Base-by-base conservation (phyloP, 768 basidiomycete genomes). In the Favolaschia claudopus region DNA sequence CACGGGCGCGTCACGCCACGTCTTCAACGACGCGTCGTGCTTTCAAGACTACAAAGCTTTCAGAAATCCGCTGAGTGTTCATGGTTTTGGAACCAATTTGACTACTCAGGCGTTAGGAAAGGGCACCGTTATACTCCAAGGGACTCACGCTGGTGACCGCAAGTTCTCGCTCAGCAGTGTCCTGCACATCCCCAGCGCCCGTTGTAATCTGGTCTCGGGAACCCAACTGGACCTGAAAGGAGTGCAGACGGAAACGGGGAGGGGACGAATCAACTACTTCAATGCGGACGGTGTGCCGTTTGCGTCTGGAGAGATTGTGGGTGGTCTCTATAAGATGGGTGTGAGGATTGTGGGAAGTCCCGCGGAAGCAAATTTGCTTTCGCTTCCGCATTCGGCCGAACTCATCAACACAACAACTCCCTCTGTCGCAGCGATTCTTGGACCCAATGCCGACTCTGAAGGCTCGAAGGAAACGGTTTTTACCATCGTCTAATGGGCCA, bases 1-100 rank as follows among this genome's bases (percentile, higher is more conserved):
- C 27, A 61, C 66, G 0, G 67, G 67, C 2, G 67, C 67, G 1
- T 48, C 62, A 4, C 47, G 50, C 0, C 66, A 67, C 24, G 58
- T 64, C 42, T 59, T 60, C 51, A 15, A 52, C 32, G 28, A 52
- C 6, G 19, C 10, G 2, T 2, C n/a, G 4, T 7, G 12, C 1
- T 68, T 68, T 36, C 46, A 44, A 3, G 34, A 52, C 1, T 66
- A 64, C 20, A n/a, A 14, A 7, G n/a, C 20, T 1, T 50, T 66
- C 38, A 50, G 57, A 0, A 7, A n/a, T 0, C 61, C 46, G 32
- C 3, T 64, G 32, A 22, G 6, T 17, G 63, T 63, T 1, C 43
- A 51, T 14, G 56, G 46, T 0, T 63, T 63, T 25, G 58, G 62
- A 0, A 40, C 58, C 1, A 50, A 28, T 12, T 52, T 63, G 34